Percentiles rank a stretch among this genome's conserved stretches.
phyloP scores from a whole-genome alignment of 2,329 filamentous ascomycete genomes.

The Ampelomyces quisqualis region DNA sequence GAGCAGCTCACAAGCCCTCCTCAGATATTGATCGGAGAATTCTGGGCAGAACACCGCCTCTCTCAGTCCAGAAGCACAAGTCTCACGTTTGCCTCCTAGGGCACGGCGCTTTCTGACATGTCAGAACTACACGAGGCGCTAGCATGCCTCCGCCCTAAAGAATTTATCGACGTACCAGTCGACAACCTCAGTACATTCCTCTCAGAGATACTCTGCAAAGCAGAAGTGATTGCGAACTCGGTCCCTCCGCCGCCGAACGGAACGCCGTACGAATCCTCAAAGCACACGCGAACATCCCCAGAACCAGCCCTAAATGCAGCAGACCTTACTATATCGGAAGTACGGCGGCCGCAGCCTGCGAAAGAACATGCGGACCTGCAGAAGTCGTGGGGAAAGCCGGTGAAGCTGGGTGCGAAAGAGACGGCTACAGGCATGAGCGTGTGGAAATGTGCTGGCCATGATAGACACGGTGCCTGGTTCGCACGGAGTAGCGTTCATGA shows the following conservation, averaged over 20 bases:
- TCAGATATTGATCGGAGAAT: not conserved
- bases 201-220: constrained; percentile 51
- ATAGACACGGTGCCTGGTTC: constrained; percentile 88
- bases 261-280: constrained; percentile 47
- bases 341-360: constrained; percentile 52
- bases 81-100: not conserved
- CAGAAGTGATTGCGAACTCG: constrained; percentile 73
- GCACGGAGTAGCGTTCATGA: constrained; percentile 80
- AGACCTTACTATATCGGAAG: constrained; percentile 56
- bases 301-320: constrained; percentile 53
- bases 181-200: constrained; percentile 46
- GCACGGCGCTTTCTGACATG: constrained; percentile 20
- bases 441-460: constrained; percentile 76
- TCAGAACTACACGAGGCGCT: constrained; percentile 50
- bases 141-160: constrained; percentile 46
- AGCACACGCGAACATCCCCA: constrained; percentile 60
- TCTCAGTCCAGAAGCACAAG: not conserved
- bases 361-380: constrained; percentile 63
- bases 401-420: constrained; percentile 69
- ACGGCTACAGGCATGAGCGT: constrained; percentile 76
- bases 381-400: constrained; percentile 81
- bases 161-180: constrained; percentile 49
- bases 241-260: constrained; percentile 62
- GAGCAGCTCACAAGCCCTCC: not conserved
- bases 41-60: not conserved